A percentile compares a stretch with the other conserved stretches of the same genome.
phyloP scores from a whole-genome alignment of 1,284 basidiomycete genomes.

The Veloporphyrellus conicus region DNA sequence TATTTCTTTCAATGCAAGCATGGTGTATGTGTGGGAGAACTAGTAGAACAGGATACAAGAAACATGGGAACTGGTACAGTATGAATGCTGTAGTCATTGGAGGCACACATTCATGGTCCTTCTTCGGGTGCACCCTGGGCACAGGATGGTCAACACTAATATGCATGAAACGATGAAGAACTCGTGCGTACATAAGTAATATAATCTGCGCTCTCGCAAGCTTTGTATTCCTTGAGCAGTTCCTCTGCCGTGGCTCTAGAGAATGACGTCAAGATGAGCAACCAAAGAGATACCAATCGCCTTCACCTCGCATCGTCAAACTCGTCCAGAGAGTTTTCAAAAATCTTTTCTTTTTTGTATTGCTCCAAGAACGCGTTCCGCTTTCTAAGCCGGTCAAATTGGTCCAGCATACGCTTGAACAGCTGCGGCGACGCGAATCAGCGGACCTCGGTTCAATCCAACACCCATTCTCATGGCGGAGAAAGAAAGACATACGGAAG shows the following conservation, averaged over 20 bases:
- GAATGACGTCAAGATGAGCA: background rate
- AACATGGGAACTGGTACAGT: conserved; percentile 5
- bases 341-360: conserved; percentile 96
- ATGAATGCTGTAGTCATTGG: background rate
- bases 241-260: conserved; percentile 79
- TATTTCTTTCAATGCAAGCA: conserved; percentile 17
- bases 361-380: conserved; percentile 95
- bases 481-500: conserved; percentile 58
- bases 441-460: background rate
- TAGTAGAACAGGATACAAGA: conserved; percentile 4
- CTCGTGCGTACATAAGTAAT: conserved; percentile 77
- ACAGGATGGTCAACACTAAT: background rate
- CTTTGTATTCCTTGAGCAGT: conserved; percentile 85
- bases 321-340: conserved; percentile 86
- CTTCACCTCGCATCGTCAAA: conserved; percentile 88
- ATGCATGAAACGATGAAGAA: background rate
- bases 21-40: conserved; percentile 1
- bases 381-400: conserved; percentile 86
- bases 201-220: conserved; percentile 89
- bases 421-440: conserved; percentile 47
- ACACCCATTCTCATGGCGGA: too few species aligned
- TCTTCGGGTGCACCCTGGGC: conserved; percentile 27
- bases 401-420: conserved; percentile 94
- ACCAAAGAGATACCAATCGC: conserved; percentile 1
- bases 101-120: conserved; percentile 18